Conservation (phyloP, 768 basidiomycete species). For the Pholiota microspora region DNA sequence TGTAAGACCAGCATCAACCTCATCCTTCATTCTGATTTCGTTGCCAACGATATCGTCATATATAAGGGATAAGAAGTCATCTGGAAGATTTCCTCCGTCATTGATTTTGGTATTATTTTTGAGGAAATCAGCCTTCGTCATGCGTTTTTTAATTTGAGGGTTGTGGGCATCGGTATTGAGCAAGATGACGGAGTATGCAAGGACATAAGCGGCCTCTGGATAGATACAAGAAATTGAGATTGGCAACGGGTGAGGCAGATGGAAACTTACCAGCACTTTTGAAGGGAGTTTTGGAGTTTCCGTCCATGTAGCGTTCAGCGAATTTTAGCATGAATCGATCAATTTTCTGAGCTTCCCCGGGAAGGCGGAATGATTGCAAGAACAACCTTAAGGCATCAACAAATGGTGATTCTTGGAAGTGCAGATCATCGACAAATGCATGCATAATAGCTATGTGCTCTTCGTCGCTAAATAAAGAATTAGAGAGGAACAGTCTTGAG, state of each 20-base stretch:
- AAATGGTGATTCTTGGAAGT: constrained; percentile 79
- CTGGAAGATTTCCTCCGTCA: constrained; percentile 83
- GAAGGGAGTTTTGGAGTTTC: constrained; percentile 81
- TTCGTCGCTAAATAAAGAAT: constrained; percentile 62
- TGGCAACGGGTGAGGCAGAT: background rate
- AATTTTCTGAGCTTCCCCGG: constrained; percentile 97
- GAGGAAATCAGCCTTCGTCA: constrained; percentile 89
- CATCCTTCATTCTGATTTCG: constrained; percentile 99
- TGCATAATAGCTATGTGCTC: constrained; percentile 94
- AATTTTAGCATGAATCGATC: constrained; percentile 99
- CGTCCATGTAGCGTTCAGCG: constrained; percentile 92
- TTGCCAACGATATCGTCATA: constrained; percentile 90
- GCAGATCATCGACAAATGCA: constrained; percentile 90
- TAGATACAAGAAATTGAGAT: background rate
- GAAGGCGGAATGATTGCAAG: constrained; percentile 93
- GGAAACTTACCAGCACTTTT: constrained; percentile 79
- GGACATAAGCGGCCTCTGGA: constrained; percentile 87
- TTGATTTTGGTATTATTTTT: constrained; percentile 98
- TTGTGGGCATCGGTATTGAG: constrained; percentile 98
- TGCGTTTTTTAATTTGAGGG: constrained; percentile 90
- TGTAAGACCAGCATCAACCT: constrained; percentile 64
- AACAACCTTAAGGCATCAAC: constrained; percentile 89
- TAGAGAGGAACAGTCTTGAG: background rate
- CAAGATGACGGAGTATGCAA: constrained; percentile 94
- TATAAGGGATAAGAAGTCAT: constrained; percentile 74